Base-by-base conservation (phyloP, 495 filamentous ascomycete genomes). In the Aspergillus saccharolyticus region DNA sequence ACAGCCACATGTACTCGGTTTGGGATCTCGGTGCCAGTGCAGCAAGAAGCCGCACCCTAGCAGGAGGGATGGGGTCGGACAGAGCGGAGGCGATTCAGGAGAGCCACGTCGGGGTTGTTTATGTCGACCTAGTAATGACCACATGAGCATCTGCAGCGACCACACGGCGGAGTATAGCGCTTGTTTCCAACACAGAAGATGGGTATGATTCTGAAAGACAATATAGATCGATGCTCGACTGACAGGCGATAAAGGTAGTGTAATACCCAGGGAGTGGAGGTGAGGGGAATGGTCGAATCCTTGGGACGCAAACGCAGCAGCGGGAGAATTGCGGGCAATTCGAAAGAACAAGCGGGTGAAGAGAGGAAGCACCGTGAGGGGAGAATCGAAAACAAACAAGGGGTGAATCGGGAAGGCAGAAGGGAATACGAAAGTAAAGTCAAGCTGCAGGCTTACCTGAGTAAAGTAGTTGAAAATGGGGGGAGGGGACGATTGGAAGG, bases 1-100 rank as follows among this genome's bases (percentile, higher is more conserved):
- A 70, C 55, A 65, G 57, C 70, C 71, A 68, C 74, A 76, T 75
- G 67, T 71, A 76, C 68, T 73, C 65, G 63, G 57, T 59, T 63
- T 53, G 28, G 33, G 33, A 55, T 63, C 53, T 70, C 61, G 62
- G 63, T 74, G 64, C 71, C 62, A 70, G 72, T 69, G 71, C 74
- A 77, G 71, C 70, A 60, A 57, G 55, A 50, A 49, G 70, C 68
- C 67, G 66, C 72, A 74, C 68, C 69, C 66, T 68, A 74, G 70
- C 74, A 71, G 67, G 72, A 66, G 62, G 58, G 54, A 57, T 53
- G 42, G 54, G 21, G 33, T 63, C 61, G 60, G 53, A 44, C 44
- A 63, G 64, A 20, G 56, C 55, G 61, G 47, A 59, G 56, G 57
- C 54, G 44, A 56, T 60, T 67, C 63, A 63, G 56, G 61, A 62